Evolutionary conservation across 371 early-diverging fungal species (phyloP).

Genomic region (Apophysomyces variabilis): DNA sequence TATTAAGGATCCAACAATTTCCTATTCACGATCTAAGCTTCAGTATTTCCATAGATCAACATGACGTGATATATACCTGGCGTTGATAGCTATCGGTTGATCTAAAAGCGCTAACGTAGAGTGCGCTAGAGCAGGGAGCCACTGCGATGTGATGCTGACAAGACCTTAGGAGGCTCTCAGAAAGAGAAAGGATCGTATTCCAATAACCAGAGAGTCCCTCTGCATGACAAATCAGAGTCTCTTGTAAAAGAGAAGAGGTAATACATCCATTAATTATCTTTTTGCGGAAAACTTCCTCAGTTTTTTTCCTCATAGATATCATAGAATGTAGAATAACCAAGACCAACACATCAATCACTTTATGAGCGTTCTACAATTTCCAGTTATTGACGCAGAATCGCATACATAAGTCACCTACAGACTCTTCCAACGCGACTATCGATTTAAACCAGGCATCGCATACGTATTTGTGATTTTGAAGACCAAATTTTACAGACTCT

Average conservation of each 20-base stretch:
- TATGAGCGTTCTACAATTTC: slow-evolving; percentile 42
- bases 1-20: slow-evolving; percentile 76
- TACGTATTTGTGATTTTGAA: slow-evolving; percentile 72
- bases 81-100: slow-evolving; percentile 68
- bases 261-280: slow-evolving; percentile 62
- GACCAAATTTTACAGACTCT: slow-evolving; percentile 71
- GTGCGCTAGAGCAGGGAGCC: slow-evolving; percentile 49
- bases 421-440: slow-evolving; percentile 48
- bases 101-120: slow-evolving; percentile 59
- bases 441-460: slow-evolving; percentile 75
- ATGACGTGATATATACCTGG: slow-evolving; percentile 37
- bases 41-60: not conserved
- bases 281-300: slow-evolving; percentile 59
- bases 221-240: slow-evolving; percentile 56
- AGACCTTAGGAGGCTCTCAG: slow-evolving; percentile 65
- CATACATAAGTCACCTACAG: slow-evolving; percentile 30
- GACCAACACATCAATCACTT: slow-evolving; percentile 69
- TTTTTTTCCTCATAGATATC: slow-evolving; percentile 67
- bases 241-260: slow-evolving; percentile 52
- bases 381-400: not conserved
- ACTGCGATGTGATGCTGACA: slow-evolving; percentile 52
- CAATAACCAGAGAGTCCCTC: slow-evolving; percentile 62
- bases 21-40: slow-evolving; percentile 34
- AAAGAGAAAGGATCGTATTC: slow-evolving; percentile 61
- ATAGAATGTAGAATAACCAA: slow-evolving; percentile 70